Base-by-base conservation (phyloP, 2,329 filamentous ascomycete species). In the Aspergillus awamori region DNA sequence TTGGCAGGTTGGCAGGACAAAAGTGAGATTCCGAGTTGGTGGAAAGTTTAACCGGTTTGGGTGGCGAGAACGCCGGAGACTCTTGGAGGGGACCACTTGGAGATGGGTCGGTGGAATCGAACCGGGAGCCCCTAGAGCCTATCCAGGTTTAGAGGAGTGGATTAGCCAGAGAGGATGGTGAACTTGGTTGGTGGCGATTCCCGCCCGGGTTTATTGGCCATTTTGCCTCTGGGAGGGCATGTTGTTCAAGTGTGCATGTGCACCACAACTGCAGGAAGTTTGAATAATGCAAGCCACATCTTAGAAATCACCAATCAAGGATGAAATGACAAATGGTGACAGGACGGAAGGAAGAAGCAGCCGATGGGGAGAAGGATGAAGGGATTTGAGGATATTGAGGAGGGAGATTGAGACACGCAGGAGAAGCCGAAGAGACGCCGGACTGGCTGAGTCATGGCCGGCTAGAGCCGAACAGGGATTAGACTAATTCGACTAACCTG, bases 1-100 rank as follows among this genome's bases (percentile, higher is more conserved):
- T 51, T 51, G 47, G n/a, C 24, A 51, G 28, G 47, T 51, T 33
- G 47, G 26, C 47, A 51, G 47, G 47, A 51, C 17, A n/a, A 10
- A 17, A 20, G 22, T 30, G 41, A 51, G 28, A 51, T 51, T 26
- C 26, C 45, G 47, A 30, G 47, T 51, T 15, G 47, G 26, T 51
- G 26, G 47, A 51, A 51, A 51, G 47, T 17, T 51, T 30, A 51
- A 30, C 47, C 26, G 47, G 33, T 5, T n/a, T 33, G 24, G 47
- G 47, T 51, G 47, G 47, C 47, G 47, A 49, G 45, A 17, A 28
- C 17, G 22, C 20, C 45, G 45, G 24, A 49, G 47, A 51, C 15
- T 30, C 26, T 30, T 17, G 26, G 26, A 30, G 15, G 30, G 30
- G 30, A 36, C 30, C 30, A 36, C 30, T 36, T 36, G 30, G 11